Conservation (phyloP, 441 rosid genomes). For the Hura crepitans region DNA sequence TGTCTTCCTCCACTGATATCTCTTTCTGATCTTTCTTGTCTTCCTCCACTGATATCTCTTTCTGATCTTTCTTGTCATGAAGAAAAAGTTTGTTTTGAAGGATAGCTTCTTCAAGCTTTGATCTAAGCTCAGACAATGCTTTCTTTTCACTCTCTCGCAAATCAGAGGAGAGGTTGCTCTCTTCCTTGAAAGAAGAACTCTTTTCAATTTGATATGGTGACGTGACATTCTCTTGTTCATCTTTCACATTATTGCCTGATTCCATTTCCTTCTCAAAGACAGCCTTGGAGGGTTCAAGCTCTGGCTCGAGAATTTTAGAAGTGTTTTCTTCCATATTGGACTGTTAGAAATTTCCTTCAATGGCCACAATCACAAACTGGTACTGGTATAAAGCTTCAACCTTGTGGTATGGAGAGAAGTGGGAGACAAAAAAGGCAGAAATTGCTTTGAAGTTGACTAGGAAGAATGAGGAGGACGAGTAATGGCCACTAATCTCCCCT, state of each 20-base stretch:
- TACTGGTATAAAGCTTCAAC: not conserved
- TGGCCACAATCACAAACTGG: conserved; percentile 5
- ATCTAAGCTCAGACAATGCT: conserved; percentile 39
- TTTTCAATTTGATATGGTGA: conserved; percentile 22
- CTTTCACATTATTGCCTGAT: not conserved
- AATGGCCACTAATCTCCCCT: conserved; percentile 17
- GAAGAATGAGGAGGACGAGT: not conserved
- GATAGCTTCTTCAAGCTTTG: conserved; percentile 45
- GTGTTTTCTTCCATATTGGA: conserved; percentile 11
- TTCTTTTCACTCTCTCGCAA: conserved; percentile 41
- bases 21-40: conserved; percentile 2
- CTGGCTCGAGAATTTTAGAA: not conserved
- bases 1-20: not conserved
- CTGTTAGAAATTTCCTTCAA: not conserved
- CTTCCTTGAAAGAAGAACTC: conserved; percentile 34
- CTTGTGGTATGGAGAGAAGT: not conserved
- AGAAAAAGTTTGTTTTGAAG: conserved; percentile 27
- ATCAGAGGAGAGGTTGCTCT: conserved; percentile 33
- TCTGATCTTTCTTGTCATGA: not conserved
- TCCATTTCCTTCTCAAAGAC: not conserved
- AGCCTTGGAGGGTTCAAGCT: not conserved
- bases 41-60: not conserved
- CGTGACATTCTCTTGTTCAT: conserved; percentile 8
- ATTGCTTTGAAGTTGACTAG: conserved; percentile 11
- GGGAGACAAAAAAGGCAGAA: not conserved